Evolutionary conservation across 306 rosid genomes (phyloP), one percentile per base, ranked within the genome.

Genomic region (Castanea crenata): DNA sequence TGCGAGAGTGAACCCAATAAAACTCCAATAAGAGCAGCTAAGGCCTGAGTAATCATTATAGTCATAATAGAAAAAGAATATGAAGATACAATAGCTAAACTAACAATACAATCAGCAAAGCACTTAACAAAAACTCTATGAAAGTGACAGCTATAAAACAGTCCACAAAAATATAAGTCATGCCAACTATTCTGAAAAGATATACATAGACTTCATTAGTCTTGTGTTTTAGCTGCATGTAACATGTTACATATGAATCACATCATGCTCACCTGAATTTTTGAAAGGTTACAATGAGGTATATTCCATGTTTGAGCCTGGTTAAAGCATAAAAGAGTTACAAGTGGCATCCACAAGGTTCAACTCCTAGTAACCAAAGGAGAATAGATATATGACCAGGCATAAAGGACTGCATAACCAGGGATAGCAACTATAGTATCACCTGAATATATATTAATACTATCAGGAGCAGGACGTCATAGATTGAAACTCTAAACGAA

Each of bases 1-100:
- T 83, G 97, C 87, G 83, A 96, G 85, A 81, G 84, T 84, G 73
- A 91, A 83, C 77, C 96, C 97, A 52, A 85, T 57, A 80, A 89
- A 75, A 82, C 81, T 81, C 96, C 99, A 82, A 91, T 74, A 67
- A 92, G 59, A 77, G 88, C 90, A 79, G 94, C 91, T 79, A 87
- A 65, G 62, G 81, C 90, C 99, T 96, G 93, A 71, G 74, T 73
- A 79, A 80, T 78, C 74, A 55, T 29, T 70, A 70, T 29, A 69
- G 78, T 44, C 61, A 77, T 76, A 77, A 76, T 77, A 85, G 68
- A 72, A 71, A 49, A 65, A 72, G 56, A 76, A 73, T 35, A 55
- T 19, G 27, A 72, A n/a, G 38, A 49, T 49, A 70, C 54, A 83
- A 77, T 18, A 80, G 46, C 63, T 20, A 34, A 79, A 55, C 73